Evolutionary conservation across 139 green algal species (phyloP).

Genomic region (Chlorokybus atmophyticus): DNA sequence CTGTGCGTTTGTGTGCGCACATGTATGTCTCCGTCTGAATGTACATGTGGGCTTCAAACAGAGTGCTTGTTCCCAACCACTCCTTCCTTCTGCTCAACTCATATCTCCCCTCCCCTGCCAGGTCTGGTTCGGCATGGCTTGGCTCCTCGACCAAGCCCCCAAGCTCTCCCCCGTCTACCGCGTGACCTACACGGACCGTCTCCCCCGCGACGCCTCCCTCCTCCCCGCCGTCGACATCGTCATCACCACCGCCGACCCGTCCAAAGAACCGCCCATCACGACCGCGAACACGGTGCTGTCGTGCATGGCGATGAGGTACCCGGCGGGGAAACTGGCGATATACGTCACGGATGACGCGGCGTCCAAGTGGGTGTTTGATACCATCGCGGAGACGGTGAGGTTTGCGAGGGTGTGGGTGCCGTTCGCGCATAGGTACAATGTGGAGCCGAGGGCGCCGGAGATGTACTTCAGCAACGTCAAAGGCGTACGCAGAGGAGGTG

Average conservation of each 20-base stretch:
- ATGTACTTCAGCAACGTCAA: slow-evolving; percentile 15
- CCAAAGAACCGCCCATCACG: slow-evolving; percentile 20
- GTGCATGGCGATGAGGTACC: slow-evolving; percentile 17
- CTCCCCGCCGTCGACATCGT: slow-evolving; percentile 20
- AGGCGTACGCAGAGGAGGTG: too few species aligned
- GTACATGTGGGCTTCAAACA: too few species aligned
- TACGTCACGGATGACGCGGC: slow-evolving; percentile 18
- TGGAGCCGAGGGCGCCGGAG: slow-evolving; percentile 25
- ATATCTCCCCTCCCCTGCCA: too few species aligned
- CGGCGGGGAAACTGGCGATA: background rate
- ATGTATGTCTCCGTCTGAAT: too few species aligned
- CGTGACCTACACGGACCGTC: slow-evolving; percentile 23
- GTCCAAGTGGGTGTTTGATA: slow-evolving; percentile 24
- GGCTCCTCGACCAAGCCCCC: slow-evolving; percentile 18
- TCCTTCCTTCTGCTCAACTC: too few species aligned
- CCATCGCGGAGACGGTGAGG: slow-evolving; percentile 16
- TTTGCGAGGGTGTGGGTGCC: slow-evolving; percentile 28
- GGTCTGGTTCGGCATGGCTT: slow-evolving; percentile 17
- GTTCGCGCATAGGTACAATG: slow-evolving; percentile 19
- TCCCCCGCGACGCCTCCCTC: slow-evolving; percentile 5
- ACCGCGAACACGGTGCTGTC: slow-evolving; percentile 24
- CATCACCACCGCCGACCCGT: slow-evolving; percentile 19
- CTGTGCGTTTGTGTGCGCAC: too few species aligned
- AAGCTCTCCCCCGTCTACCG: slow-evolving; percentile 17
- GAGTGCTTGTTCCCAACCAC: too few species aligned